These are phyloP conservation scores for Microsporum ferrugineum DNA, from an alignment of 2,329 filamentous ascomycete species.

Conservation along the genomic window DNA sequence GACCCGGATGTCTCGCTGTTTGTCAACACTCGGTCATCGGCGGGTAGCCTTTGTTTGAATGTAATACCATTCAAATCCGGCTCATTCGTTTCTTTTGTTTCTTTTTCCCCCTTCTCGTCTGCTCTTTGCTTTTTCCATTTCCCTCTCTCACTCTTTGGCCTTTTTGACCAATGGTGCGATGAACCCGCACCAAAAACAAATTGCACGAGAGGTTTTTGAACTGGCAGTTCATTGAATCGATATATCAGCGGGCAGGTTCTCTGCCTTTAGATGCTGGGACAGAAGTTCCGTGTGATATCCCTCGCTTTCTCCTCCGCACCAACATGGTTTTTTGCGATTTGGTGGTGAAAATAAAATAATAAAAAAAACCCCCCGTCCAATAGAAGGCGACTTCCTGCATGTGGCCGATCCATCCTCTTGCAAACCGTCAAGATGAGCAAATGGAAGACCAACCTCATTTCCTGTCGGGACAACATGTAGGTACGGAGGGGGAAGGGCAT, in stretches of 20 bases:
- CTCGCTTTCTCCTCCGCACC: conserved; percentile 9
- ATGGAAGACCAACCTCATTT: neutral
- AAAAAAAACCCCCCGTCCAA: conserved; percentile 14
- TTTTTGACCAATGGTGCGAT: conserved; percentile 4
- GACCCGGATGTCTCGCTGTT: neutral
- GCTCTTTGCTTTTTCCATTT: neutral
- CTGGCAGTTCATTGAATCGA: neutral
- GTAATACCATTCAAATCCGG: conserved; percentile 3
- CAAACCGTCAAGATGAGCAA: neutral
- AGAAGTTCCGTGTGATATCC: conserved; percentile 14
- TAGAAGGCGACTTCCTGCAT: conserved; percentile 18
- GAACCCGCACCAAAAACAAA: neutral
- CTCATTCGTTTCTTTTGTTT: neutral
- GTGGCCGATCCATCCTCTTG: conserved; percentile 14
- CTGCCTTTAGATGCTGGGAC: conserved; percentile 1
- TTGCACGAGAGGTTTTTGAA: neutral
- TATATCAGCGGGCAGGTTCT: neutral
- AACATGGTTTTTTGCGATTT: conserved; percentile 8
- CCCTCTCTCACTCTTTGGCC: neutral
- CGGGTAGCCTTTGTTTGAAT: conserved; percentile 5
- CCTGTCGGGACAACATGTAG: neutral
- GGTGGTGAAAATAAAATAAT: conserved; percentile 20
- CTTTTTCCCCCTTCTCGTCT: neutral
- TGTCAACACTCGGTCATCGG: neutral
- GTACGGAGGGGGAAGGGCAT: neutral